Conservation (phyloP, 2,329 filamentous ascomycete species). For the Boeremia exigua region DNA sequence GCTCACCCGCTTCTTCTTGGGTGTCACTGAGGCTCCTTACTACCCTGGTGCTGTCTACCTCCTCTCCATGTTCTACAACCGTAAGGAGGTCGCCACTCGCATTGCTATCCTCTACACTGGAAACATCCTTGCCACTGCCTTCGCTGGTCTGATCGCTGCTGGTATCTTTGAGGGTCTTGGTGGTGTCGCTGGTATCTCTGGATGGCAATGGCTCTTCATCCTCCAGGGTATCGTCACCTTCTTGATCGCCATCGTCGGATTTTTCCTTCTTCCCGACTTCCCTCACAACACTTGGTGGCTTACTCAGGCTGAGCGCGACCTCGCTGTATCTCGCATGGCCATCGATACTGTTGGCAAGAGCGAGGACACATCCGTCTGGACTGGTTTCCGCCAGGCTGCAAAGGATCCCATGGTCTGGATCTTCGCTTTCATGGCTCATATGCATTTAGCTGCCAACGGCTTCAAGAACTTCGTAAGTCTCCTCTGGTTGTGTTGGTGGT, state of each 20-base stretch:
- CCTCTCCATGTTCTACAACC: conserved; percentile 71
- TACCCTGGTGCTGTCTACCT: conserved; percentile 68
- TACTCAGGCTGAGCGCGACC: conserved; percentile 47
- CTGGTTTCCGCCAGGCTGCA: conserved; percentile 50
- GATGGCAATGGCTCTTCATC: conserved; percentile 73
- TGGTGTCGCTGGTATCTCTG: conserved; percentile 60
- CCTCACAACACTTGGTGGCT: conserved; percentile 57
- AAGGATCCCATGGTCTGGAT: conserved; percentile 50
- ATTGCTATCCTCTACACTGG: conserved; percentile 72
- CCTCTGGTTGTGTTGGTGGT: too few species aligned
- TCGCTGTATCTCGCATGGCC: conserved; percentile 46
- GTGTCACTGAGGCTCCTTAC: conserved; percentile 60
- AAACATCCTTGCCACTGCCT: conserved; percentile 72
- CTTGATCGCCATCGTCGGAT: conserved; percentile 62
- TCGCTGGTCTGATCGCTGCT: conserved; percentile 67
- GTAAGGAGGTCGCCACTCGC: conserved; percentile 70
- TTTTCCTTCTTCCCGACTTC: conserved; percentile 71
- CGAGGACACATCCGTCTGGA: conserved; percentile 49
- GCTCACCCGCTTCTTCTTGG: conserved; percentile 59
- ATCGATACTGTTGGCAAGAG: conserved; percentile 49
- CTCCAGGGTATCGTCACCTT: conserved; percentile 73
- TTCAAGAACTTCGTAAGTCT: conserved; percentile 54
- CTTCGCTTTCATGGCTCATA: conserved; percentile 48
- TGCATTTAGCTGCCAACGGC: conserved; percentile 42
- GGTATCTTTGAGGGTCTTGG: conserved; percentile 72